Conservation (phyloP, 2,329 filamentous ascomycete genomes). For the Xylaria sp. region DNA sequence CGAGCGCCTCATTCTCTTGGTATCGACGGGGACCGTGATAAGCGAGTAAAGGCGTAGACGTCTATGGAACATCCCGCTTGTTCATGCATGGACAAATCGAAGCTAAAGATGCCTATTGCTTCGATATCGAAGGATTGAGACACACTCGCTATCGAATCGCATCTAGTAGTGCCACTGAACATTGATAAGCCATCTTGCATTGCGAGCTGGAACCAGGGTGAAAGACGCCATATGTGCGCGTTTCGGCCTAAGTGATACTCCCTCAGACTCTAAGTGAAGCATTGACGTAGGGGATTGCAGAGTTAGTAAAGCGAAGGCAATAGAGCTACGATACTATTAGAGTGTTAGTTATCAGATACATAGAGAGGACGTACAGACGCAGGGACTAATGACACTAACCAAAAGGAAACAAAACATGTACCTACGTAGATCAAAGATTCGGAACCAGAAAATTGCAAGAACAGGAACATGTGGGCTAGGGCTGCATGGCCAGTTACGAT, state of each 20-base stretch:
- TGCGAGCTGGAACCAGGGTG: neutral
- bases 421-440: constrained; percentile 1
- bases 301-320: neutral
- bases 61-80: neutral
- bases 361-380: neutral
- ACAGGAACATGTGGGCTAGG: neutral
- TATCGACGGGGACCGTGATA: constrained; percentile 1
- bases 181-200: neutral
- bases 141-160: neutral
- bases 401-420: neutral
- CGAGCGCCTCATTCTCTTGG: neutral
- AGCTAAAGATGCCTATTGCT: neutral
- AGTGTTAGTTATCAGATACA: neutral
- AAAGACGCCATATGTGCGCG: neutral
- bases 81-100: neutral
- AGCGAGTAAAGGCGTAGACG: neutral
- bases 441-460: neutral
- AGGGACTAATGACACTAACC: neutral
- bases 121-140: constrained; percentile 3
- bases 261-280: neutral
- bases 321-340: neutral
- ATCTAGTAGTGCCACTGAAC: neutral
- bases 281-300: neutral
- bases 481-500: constrained; percentile 5
- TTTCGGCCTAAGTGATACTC: neutral